phyloP scores from a whole-genome alignment of 2,329 filamentous ascomycete genomes.

The Emmonsiellopsis sp. region DNA sequence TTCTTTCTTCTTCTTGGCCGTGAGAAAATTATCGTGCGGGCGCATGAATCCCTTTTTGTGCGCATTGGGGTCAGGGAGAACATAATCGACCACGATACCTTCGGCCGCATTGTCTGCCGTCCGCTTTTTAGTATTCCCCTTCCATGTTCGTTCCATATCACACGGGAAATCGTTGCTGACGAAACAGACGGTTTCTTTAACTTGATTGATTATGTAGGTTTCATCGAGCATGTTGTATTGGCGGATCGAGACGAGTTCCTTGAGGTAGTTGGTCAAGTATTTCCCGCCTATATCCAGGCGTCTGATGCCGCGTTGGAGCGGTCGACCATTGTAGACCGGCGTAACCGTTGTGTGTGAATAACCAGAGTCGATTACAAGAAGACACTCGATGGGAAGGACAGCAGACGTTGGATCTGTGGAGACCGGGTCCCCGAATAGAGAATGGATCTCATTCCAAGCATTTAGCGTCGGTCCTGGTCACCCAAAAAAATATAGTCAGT shows the following conservation, averaged over 20 bases:
- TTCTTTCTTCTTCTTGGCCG: constrained; percentile 43
- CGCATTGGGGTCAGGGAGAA: constrained; percentile 69
- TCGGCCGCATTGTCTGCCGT: constrained; percentile 14
- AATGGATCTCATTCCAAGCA: constrained; percentile 69
- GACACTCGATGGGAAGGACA: constrained; percentile 58
- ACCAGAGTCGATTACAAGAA: constrained; percentile 83
- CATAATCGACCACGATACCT: constrained; percentile 73
- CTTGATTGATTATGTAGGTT: constrained; percentile 84
- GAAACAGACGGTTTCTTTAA: constrained; percentile 85
- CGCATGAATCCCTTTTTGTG: constrained; percentile 59
- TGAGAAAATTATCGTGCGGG: constrained; percentile 62
- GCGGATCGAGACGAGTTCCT: constrained; percentile 76
- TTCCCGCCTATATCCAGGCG: constrained; percentile 88
- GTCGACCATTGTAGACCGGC: constrained; percentile 69
- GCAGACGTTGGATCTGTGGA: constrained; percentile 30
- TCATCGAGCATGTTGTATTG: constrained; percentile 97
- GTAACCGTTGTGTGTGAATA: constrained; percentile 91
- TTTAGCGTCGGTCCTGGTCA: constrained; percentile 60
- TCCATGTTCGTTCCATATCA: constrained; percentile 79
- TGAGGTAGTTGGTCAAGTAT: constrained; percentile 84
- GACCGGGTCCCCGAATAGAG: constrained; percentile 53
- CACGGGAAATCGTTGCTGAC: constrained; percentile 65
- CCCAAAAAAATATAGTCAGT: not conserved
- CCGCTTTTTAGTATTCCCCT: constrained; percentile 49
- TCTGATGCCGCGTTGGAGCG: constrained; percentile 71